Percentiles rank a stretch among this genome's conserved stretches.
Evolutionary conservation across 164 flowering plant species (phyloP).

Genomic region (Amborella trichopoda): DNA sequence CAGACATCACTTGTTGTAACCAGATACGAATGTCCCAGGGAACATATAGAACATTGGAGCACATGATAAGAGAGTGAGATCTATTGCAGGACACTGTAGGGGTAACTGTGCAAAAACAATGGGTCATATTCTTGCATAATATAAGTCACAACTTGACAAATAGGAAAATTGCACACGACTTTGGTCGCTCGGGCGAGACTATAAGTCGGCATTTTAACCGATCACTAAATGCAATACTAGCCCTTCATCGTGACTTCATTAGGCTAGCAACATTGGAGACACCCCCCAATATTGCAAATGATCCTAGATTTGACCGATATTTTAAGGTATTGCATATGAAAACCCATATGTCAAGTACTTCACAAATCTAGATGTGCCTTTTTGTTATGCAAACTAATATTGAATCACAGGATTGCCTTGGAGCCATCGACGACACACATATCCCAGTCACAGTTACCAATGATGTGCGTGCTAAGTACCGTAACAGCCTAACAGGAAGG

Average conservation of each 20-base stretch:
- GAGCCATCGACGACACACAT: conserved; percentile 47
- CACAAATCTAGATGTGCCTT: neutral
- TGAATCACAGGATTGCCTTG: conserved; percentile 39
- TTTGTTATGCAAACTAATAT: neutral
- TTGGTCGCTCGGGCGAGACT: conserved; percentile 3
- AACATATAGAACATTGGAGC: too few relatives aligned
- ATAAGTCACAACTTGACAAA: too few relatives aligned
- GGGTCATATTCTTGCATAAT: too few relatives aligned
- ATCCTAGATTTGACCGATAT: conserved; percentile 1
- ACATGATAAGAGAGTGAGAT: too few relatives aligned
- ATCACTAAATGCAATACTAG: conserved; percentile 1
- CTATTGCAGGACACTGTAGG: too few relatives aligned
- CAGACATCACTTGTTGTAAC: too few relatives aligned
- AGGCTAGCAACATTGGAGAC: neutral
- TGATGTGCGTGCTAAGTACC: conserved; percentile 57
- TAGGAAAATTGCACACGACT: too few relatives aligned
- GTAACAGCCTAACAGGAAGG: conserved; percentile 39
- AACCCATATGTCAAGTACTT: neutral
- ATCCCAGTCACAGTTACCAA: conserved; percentile 50
- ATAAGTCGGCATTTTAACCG: conserved; percentile 2
- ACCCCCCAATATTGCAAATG: neutral
- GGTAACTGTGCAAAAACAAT: too few relatives aligned
- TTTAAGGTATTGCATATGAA: conserved; percentile 5
- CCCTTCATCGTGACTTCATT: neutral
- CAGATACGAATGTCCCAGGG: too few relatives aligned